Conservation (phyloP, 225 moss, liverwort and hornwort species). For the Climacium dendroides region DNA sequence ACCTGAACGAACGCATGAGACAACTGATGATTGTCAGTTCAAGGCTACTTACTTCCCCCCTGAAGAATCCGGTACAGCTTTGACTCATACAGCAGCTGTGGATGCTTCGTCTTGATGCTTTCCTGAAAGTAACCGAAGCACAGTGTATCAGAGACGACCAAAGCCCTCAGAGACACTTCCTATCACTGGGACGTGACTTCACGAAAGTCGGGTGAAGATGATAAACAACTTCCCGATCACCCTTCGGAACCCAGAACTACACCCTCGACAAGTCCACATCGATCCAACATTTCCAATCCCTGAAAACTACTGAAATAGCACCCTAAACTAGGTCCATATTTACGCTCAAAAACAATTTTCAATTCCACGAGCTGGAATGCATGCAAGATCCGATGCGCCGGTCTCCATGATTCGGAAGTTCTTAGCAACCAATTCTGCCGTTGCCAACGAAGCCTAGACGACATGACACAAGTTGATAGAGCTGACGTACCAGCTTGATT, state of each 20-base stretch:
- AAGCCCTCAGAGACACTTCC: background rate
- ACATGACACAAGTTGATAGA: background rate
- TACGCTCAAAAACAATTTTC: background rate
- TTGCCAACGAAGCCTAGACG: background rate
- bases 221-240: background rate
- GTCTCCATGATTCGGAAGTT: background rate
- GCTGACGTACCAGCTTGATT: constrained; percentile 73
- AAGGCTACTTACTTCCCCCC: constrained; percentile 66
- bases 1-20: background rate
- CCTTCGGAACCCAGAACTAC: background rate
- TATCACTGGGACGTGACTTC: background rate
- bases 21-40: background rate
- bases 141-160: background rate
- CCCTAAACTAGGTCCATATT: background rate
- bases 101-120: constrained; percentile 73
- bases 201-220: background rate
- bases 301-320: background rate
- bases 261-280: background rate
- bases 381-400: background rate
- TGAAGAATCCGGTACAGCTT: constrained; percentile 73
- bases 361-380: background rate
- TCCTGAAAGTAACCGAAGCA: constrained; percentile 29
- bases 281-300: background rate
- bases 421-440: background rate
- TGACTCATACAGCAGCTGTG: constrained; percentile 73